A percentile compares a stretch with the other conserved stretches of the same genome.
Evolutionary conservation across 1,139 yeast species (phyloP).

Genomic region (Nakaseomyces nivariensis): DNA sequence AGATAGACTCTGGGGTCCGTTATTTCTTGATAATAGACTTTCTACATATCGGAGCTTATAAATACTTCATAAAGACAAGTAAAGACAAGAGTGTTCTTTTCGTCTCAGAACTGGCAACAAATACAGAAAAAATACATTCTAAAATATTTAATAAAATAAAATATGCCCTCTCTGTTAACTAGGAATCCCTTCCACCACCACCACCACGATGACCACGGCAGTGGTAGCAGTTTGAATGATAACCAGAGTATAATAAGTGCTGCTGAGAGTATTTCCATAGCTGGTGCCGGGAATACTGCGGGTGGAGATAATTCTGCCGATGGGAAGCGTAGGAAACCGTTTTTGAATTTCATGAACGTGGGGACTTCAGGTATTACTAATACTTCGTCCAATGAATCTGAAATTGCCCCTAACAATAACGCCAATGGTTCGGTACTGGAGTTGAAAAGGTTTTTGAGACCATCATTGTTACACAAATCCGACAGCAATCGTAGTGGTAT

Average conservation of each 20-base stretch:
- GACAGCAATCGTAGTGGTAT: not conserved
- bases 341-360: constrained; percentile 8
- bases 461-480: constrained; percentile 9
- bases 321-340: constrained; percentile 10
- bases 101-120: not conserved
- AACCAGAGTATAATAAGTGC: not conserved
- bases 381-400: not conserved
- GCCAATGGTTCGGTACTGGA: constrained; percentile 51
- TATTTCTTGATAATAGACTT: too few relatives aligned
- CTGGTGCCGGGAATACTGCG: not conserved
- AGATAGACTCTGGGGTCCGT: too few relatives aligned
- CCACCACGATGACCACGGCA: not conserved
- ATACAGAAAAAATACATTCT: too few relatives aligned
- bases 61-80: too few relatives aligned
- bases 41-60: too few relatives aligned
- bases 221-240: not conserved
- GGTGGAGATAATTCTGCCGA: constrained; percentile 6
- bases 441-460: constrained; percentile 51
- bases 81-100: too few relatives aligned
- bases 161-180: not conserved
- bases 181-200: constrained; percentile 3
- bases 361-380: not conserved
- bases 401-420: not conserved
- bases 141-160: too few relatives aligned
- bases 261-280: constrained; percentile 1